Base-by-base conservation (phyloP, 78 protist species). In the Polysphondylium violaceum region DNA sequence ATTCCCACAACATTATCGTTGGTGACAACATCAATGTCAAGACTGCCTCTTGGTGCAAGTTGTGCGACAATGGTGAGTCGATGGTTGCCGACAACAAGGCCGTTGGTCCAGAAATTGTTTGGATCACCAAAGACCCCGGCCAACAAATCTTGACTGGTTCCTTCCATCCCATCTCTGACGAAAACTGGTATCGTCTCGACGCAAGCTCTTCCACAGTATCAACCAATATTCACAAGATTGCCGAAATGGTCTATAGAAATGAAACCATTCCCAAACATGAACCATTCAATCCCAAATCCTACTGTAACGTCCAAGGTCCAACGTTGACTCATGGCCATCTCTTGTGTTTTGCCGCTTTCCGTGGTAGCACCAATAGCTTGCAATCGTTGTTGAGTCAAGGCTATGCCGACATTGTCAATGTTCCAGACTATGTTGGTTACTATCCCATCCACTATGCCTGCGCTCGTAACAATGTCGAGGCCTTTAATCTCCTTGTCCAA, bases 81-180 rank as follows among this genome's bases (percentile, higher is more conserved):
- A 23, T 17, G 19, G 17, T 8, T 21, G 38, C 35, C 35, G 63
- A 19, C 2, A 44, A 73, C 19, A 59, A 23, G 8, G 94, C 77
- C 3, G 9, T 5, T 35, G 93, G 93, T 56, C 83, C 83, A 47
- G 53, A 68, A 21, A 50, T 78, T 21, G 17, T 17, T 35, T 92
- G 95, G 95, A 53, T 83, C 0, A 85, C 87, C 0, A 72, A 76
- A 19, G 85, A 85, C 21, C 95, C 91, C 41, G 95, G 95, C 21
- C 23, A 71, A 41, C 87, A 77, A 60, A 50, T 44, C 36, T 21
- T 85, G 33, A 78, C 92, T 14, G 95, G 95, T 43, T 85, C 93
- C 2, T 92, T 92, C 68, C 89, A 92, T 63, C 95, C 95, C 16
- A 31, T 79, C 27, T 33, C 64, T 27, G 92, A 92, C 40, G 58